These are phyloP conservation scores for Penicillium argentinense DNA, from an alignment of 495 filamentous ascomycete genomes.

Conservation along the genomic window DNA sequence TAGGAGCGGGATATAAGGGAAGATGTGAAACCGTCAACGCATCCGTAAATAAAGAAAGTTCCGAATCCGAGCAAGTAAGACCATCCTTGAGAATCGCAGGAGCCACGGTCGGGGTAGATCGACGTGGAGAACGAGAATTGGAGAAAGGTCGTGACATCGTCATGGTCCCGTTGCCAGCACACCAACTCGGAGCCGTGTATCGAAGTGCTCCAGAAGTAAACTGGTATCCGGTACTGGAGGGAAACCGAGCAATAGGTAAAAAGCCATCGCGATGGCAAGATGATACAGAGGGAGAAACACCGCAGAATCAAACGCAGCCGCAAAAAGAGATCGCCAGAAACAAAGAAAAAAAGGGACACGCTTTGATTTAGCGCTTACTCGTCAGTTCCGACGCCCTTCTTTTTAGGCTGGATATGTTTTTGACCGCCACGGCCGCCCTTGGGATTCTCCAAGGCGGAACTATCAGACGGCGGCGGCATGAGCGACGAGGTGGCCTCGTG, in stretches of 20 bases:
- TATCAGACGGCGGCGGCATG: constrained; percentile 30
- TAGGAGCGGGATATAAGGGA: not conserved
- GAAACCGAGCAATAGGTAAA: not conserved
- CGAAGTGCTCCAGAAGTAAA: no score
- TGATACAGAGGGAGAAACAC: constrained; percentile 13
- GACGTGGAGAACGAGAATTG: constrained; percentile 20
- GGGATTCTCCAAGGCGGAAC: constrained; percentile 24
- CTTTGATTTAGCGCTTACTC: constrained; percentile 31
- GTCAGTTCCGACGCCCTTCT: constrained; percentile 49
- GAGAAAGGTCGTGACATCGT: constrained; percentile 35
- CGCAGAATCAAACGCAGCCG: constrained; percentile 1
- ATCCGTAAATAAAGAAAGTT: not conserved
- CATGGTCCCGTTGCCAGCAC: constrained; percentile 6
- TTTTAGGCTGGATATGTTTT: constrained; percentile 50
- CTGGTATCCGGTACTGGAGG: no score
- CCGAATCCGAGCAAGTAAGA: constrained; percentile 10
- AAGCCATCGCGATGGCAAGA: constrained; percentile 1
- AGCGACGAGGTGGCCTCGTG: constrained; percentile 49
- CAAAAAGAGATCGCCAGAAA: constrained; percentile 7
- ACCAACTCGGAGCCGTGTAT: not conserved
- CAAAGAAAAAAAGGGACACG: constrained; percentile 14
- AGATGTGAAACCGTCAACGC: not conserved
- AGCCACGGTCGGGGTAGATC: constrained; percentile 18
- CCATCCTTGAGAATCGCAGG: constrained; percentile 27
- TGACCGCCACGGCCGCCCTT: constrained; percentile 29